phyloP scores from a whole-genome alignment of 176 grass and related monocot genomes.

The Microstegium vimineum region DNA sequence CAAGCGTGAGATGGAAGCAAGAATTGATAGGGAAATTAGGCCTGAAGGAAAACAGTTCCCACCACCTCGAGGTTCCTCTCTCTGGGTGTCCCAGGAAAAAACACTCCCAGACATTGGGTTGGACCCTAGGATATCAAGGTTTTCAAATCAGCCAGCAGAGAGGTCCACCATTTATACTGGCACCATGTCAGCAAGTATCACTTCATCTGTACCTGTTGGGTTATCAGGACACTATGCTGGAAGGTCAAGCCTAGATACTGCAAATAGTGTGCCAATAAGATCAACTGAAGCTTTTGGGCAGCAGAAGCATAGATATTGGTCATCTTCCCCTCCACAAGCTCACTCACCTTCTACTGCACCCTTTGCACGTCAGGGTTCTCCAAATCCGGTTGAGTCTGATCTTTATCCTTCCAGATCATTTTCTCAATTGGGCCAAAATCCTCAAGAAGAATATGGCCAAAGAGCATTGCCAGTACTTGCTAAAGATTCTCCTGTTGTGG shows the following conservation, averaged over 20 bases:
- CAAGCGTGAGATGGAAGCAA: slow-evolving; percentile 37
- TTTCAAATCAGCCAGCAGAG: slow-evolving; percentile 42
- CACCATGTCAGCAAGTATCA: slow-evolving; percentile 33
- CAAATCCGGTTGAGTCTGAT: slow-evolving; percentile 47
- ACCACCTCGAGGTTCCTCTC: slow-evolving; percentile 31
- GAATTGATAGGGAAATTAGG: slow-evolving; percentile 44
- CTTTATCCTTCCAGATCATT: slow-evolving; percentile 38
- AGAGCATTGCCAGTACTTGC: not conserved
- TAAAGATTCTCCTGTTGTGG: slow-evolving; percentile 28
- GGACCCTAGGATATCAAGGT: slow-evolving; percentile 43
- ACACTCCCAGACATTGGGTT: slow-evolving; percentile 22
- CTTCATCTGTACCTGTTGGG: slow-evolving; percentile 46
- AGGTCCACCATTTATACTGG: slow-evolving; percentile 25
- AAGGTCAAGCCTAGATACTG: slow-evolving; percentile 41
- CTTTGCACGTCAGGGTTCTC: slow-evolving; percentile 42
- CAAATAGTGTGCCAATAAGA: slow-evolving; percentile 19
- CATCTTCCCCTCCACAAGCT: slow-evolving; percentile 43
- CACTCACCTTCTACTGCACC: slow-evolving; percentile 35
- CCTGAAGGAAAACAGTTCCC: slow-evolving; percentile 28
- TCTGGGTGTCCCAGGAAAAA: slow-evolving; percentile 32
- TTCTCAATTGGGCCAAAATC: slow-evolving; percentile 35
- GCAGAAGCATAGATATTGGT: slow-evolving; percentile 61
- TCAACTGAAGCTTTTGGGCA: slow-evolving; percentile 42
- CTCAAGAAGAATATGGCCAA: slow-evolving; percentile 36
- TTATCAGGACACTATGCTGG: slow-evolving; percentile 33